phyloP scores from a whole-genome alignment of 352 stramenopile genomes.

The Elongisporangium senticosum region DNA sequence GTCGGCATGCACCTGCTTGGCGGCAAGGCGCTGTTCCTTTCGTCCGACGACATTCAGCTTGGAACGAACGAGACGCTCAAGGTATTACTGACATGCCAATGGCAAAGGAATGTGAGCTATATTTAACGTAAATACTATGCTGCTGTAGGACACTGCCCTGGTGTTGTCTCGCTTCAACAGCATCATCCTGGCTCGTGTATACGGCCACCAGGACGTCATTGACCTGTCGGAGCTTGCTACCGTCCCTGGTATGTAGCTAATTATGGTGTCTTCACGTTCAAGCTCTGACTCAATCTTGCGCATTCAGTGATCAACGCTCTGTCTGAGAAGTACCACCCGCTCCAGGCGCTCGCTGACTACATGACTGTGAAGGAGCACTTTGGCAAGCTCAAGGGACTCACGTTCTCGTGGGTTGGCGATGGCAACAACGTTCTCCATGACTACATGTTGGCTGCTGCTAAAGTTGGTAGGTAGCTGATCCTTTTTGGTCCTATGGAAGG shows the following conservation, averaged over 20 bases:
- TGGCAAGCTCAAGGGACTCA: constrained; percentile 85
- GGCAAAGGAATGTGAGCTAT: neutral
- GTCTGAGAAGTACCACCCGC: constrained; percentile 96
- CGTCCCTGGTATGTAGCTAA: constrained; percentile 57
- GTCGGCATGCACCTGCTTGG: constrained; percentile 96
- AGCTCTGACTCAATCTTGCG: neutral
- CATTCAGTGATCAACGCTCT: constrained; percentile 95
- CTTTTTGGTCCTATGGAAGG: neutral
- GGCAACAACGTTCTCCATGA: constrained; percentile 98
- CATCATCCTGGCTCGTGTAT: constrained; percentile 95
- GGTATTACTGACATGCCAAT: constrained; percentile 3
- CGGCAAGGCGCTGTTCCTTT: constrained; percentile 96
- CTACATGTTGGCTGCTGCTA: constrained; percentile 93
- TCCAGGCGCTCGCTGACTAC: constrained; percentile 97
- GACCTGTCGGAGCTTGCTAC: constrained; percentile 88
- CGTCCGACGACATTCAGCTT: constrained; percentile 96
- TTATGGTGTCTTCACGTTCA: neutral
- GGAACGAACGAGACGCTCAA: constrained; percentile 97
- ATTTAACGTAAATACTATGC: neutral
- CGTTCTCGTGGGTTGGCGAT: constrained; percentile 96
- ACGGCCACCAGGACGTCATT: constrained; percentile 83
- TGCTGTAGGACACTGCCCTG: constrained; percentile 56
- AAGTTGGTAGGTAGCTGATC: constrained; percentile 51
- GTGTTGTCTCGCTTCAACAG: constrained; percentile 94
- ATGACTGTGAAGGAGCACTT: constrained; percentile 95